phyloP scores from a whole-genome alignment of 1,284 basidiomycete species.

The Leccinum angustisporum region DNA sequence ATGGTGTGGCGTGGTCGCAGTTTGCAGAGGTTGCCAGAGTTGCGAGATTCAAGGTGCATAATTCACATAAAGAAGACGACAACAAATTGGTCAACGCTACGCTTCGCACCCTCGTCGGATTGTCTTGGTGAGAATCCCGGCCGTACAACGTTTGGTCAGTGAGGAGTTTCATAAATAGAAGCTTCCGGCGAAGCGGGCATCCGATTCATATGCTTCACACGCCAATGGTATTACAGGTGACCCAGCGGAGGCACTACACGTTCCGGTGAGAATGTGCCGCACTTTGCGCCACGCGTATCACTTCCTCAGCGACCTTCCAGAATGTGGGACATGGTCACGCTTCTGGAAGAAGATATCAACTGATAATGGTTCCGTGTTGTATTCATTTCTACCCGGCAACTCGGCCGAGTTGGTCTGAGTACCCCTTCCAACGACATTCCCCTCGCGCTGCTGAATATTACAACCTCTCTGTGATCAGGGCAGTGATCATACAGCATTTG shows the following conservation, averaged over 20 bases:
- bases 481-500: slow-evolving; percentile 22
- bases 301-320: background rate
- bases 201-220: background rate
- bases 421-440: background rate
- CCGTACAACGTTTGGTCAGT: background rate
- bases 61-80: background rate
- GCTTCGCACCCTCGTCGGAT: background rate
- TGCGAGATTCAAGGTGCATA: background rate
- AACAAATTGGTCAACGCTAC: background rate
- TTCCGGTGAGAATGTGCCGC: background rate
- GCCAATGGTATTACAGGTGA: background rate
- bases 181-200: background rate
- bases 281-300: background rate
- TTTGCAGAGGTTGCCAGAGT: background rate
- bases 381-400: background rate
- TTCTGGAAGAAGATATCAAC: background rate
- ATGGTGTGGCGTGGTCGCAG: background rate
- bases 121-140: background rate
- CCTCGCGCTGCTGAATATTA: background rate
- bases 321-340: background rate
- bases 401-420: background rate
- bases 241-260: background rate
- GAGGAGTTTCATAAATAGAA: background rate
- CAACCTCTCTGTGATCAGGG: slow-evolving; percentile 5
- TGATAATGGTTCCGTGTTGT: background rate